These are phyloP conservation scores for Psophocarpus tetragonolobus DNA, from an alignment of 306 rosid genomes.

Conservation along the genomic window DNA sequence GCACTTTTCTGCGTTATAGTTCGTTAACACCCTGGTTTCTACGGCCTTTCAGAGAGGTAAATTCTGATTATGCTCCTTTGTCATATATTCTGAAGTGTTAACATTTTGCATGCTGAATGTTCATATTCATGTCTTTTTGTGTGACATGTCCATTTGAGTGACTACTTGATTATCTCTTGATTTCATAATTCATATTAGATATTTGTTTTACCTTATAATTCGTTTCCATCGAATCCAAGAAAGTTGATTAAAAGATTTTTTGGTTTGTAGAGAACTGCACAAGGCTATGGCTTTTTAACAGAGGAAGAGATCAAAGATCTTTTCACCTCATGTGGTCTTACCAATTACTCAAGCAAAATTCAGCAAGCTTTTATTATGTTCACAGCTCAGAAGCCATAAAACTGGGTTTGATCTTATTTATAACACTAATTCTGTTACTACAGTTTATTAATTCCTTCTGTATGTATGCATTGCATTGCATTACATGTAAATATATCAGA, in stretches of 20 bases:
- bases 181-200: not conserved
- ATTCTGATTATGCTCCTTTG: conserved; percentile 4
- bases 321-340: conserved; percentile 81
- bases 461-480: conserved; percentile 28
- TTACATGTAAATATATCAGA: conserved; percentile 29
- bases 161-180: not conserved
- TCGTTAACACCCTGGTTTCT: conserved; percentile 61
- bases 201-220: not conserved
- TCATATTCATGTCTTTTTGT: not conserved
- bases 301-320: conserved; percentile 74
- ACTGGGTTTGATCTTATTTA: conserved; percentile 35
- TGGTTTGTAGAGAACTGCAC: conserved; percentile 49
- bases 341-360: conserved; percentile 69
- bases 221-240: conserved; percentile 14
- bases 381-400: conserved; percentile 70
- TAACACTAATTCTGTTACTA: conserved; percentile 33
- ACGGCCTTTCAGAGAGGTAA: conserved; percentile 66
- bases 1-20: conserved; percentile 78
- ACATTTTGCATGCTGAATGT: conserved; percentile 21
- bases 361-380: conserved; percentile 79
- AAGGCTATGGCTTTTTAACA: conserved; percentile 48
- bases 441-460: not conserved
- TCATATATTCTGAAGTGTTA: not conserved
- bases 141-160: not conserved
- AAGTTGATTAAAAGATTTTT: not conserved